phyloP scores from a whole-genome alignment of 2,329 filamentous ascomycete species.

The Phyllosticta citriasiana region DNA sequence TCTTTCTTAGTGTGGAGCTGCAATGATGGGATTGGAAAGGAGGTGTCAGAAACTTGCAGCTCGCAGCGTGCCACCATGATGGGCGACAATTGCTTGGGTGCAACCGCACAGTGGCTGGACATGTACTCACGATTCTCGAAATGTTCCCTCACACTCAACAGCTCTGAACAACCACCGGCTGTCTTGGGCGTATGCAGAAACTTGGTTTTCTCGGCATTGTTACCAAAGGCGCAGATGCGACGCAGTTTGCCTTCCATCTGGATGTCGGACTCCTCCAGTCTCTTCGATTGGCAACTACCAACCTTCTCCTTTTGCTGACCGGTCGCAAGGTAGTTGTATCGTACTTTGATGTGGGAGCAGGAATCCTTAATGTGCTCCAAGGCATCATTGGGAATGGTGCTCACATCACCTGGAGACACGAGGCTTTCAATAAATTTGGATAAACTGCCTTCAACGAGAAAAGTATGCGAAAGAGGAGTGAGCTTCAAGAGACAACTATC shows the following conservation, averaged over 20 bases:
- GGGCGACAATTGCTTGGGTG: no score
- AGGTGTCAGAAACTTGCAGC: no score
- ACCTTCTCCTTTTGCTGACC: not conserved
- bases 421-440: not conserved
- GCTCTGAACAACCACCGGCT: not conserved
- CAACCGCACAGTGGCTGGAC: no score
- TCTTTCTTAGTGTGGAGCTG: not conserved
- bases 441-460: not conserved
- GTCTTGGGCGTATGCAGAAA: not conserved
- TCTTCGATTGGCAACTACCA: not conserved
- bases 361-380: not conserved
- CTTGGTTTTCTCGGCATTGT: not conserved
- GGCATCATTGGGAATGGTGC: not conserved
- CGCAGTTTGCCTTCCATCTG: not conserved
- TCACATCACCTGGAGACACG: not conserved
- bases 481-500: not conserved
- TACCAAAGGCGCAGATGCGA: not conserved
- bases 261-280: not conserved
- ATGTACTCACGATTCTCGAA: not conserved
- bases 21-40: no score
- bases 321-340: not conserved
- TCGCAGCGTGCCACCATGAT: no score
- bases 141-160: not conserved
- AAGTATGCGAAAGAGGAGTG: not conserved
- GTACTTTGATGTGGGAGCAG: not conserved